Evolutionary conservation across 2,329 filamentous ascomycete species (phyloP).

Genomic region (Trichoderma asperellum): DNA sequence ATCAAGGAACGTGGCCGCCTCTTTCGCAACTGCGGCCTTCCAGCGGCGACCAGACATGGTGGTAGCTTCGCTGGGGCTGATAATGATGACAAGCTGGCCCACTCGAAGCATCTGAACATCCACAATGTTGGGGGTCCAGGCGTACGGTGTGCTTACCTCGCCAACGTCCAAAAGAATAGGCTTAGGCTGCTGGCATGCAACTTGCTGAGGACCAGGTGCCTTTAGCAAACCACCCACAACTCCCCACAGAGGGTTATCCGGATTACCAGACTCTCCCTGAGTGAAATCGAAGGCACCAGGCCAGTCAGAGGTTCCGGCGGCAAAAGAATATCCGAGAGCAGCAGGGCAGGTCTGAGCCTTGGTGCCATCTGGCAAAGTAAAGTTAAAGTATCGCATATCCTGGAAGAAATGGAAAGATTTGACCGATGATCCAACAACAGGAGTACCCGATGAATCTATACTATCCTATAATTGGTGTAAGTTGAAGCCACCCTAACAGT

Average conservation of each 20-base stretch:
- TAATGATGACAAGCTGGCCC: slow-evolving; percentile 81
- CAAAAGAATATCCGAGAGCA: slow-evolving; percentile 88
- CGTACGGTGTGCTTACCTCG: slow-evolving; percentile 75
- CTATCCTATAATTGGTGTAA: slow-evolving; percentile 51
- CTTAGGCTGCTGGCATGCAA: slow-evolving; percentile 77
- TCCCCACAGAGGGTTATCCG: slow-evolving; percentile 76
- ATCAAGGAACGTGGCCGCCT: slow-evolving; percentile 54
- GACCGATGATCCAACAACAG: slow-evolving; percentile 67
- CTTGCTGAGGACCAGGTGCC: slow-evolving; percentile 69
- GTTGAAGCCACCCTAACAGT: not conserved
- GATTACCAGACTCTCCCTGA: slow-evolving; percentile 76
- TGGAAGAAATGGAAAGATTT: slow-evolving; percentile 85
- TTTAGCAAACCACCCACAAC: slow-evolving; percentile 75
- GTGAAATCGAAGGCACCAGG: slow-evolving; percentile 93
- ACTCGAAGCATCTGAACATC: slow-evolving; percentile 85
- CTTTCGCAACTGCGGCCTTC: slow-evolving; percentile 67
- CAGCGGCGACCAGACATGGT: slow-evolving; percentile 92
- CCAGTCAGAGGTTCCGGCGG: slow-evolving; percentile 88
- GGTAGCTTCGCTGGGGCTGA: slow-evolving; percentile 84
- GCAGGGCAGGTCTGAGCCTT: slow-evolving; percentile 78
- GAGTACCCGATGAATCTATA: slow-evolving; percentile 50
- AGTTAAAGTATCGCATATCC: slow-evolving; percentile 76
- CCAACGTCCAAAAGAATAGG: slow-evolving; percentile 88
- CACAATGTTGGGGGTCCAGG: slow-evolving; percentile 89
- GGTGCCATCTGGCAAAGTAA: slow-evolving; percentile 73